phyloP scores from a whole-genome alignment of 202 grass and related monocot genomes.

The Miscanthus sacchariflorus region DNA sequence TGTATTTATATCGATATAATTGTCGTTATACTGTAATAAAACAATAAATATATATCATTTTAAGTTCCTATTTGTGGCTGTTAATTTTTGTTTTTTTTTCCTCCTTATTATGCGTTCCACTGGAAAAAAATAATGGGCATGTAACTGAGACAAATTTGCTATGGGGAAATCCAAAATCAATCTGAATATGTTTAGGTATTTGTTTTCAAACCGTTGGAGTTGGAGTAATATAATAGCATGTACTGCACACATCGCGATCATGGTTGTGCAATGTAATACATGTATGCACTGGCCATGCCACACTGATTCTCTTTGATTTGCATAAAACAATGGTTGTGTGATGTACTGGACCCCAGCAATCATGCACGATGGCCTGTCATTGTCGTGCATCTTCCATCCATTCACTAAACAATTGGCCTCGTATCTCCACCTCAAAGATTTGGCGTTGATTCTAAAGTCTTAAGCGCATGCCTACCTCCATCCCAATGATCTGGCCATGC shows the following conservation, averaged over 20 bases:
- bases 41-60: no score
- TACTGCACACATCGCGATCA: background rate
- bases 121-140: background rate
- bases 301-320: background rate
- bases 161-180: no score
- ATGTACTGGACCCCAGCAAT: background rate
- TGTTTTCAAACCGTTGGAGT: background rate
- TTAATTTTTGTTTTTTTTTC: no score
- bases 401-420: background rate
- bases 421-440: background rate
- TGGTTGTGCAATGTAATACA: background rate
- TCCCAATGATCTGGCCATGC: background rate
- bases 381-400: background rate
- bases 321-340: background rate
- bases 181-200: background rate
- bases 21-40: no score
- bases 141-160: background rate
- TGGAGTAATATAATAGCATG: background rate
- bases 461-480: background rate
- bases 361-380: background rate
- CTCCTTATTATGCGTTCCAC: no score
- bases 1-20: background rate
- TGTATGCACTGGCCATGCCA: background rate
- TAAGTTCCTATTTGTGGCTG: no score
- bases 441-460: background rate